These are phyloP conservation scores for Pelargonium nanum DNA, from an alignment of 345 rosid species.

Conservation along the genomic window DNA sequence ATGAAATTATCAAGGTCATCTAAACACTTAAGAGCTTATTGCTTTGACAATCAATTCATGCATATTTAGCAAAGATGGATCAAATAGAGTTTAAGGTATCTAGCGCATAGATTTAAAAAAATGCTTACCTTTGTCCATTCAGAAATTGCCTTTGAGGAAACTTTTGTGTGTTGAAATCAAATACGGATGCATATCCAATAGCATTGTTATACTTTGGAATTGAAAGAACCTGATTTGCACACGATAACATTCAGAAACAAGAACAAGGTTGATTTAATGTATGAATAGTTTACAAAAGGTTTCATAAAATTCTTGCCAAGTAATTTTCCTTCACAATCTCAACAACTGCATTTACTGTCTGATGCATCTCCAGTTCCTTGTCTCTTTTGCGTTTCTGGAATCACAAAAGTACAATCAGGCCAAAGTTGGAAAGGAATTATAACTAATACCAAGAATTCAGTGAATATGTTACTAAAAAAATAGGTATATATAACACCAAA, in stretches of 20 bases:
- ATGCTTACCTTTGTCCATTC: conserved; percentile 62
- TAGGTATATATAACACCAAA: background rate
- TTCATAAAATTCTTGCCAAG: conserved; percentile 45
- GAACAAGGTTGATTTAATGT: conserved; percentile 4
- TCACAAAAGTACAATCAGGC: conserved; percentile 3
- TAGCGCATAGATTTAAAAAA: conserved; percentile 1
- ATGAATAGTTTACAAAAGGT: conserved; percentile 5
- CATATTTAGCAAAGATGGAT: background rate
- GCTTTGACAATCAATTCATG: background rate
- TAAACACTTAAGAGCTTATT: too few relatives aligned
- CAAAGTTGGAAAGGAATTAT: background rate
- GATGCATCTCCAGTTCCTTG: conserved; percentile 63
- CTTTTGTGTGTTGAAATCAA: conserved; percentile 85
- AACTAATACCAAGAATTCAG: background rate
- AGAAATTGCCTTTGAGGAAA: conserved; percentile 47
- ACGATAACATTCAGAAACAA: conserved; percentile 13
- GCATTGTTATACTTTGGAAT: conserved; percentile 62
- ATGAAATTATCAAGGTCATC: too few relatives aligned
- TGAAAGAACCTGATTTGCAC: conserved; percentile 62
- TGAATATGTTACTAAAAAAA: too few relatives aligned
- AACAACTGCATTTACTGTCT: conserved; percentile 61
- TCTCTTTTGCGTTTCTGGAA: conserved; percentile 73
- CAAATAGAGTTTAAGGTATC: background rate
- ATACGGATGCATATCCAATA: conserved; percentile 71
- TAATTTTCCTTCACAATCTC: conserved; percentile 96